Base-by-base conservation (phyloP, 768 basidiomycete genomes). In the Chalciporus chontae region DNA sequence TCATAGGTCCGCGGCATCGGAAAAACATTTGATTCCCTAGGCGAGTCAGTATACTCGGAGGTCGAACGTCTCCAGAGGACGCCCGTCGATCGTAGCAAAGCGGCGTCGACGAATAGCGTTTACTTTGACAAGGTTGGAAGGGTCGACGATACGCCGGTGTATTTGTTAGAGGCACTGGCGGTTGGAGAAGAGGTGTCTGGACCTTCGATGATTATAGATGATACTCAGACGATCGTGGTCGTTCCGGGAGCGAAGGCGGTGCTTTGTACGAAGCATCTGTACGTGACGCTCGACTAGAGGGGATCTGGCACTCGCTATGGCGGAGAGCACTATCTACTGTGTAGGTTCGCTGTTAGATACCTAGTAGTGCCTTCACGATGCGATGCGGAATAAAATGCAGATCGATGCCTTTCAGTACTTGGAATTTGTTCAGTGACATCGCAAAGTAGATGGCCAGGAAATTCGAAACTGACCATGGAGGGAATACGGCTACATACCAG, bases 151-250 rank as follows among this genome's bases (percentile, higher is more conserved):
- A 90, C 89, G 0, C 94, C 93, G 0, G 86, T 97, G 21, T 95
- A 77, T 66, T 61, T 84, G 58, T 70, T 97, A 52, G 80, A 80
- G 38, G 70, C 72, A 13, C 68, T 97, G 50, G 72, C 71, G 0
- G 71, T 83, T 11, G 94, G 93, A 3, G 86, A 92, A 49, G 71
- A 75, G 36, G 72, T 95, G 23, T 69, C 78, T 39, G 95, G 94
- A 8, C 94, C 95, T 8, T 91, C 93, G 31, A 86, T 97, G 80
- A 86, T 98, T 53, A 90, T 96, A 59, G 94, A 98, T 67, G 76
- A 90, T 57, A 97, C 94, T 18, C 95, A 96, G 73, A 96, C 94
- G 19, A 90, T 97, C 52, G 87, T 98, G 27, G 69, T 98, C 4
- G 81, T 92, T 18, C 87, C 90, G 0, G 81, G 77, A 14, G 81